These are phyloP conservation scores for Lasiodiplodia citricola DNA, from an alignment of 2,329 filamentous ascomycete species.

Conservation along the genomic window DNA sequence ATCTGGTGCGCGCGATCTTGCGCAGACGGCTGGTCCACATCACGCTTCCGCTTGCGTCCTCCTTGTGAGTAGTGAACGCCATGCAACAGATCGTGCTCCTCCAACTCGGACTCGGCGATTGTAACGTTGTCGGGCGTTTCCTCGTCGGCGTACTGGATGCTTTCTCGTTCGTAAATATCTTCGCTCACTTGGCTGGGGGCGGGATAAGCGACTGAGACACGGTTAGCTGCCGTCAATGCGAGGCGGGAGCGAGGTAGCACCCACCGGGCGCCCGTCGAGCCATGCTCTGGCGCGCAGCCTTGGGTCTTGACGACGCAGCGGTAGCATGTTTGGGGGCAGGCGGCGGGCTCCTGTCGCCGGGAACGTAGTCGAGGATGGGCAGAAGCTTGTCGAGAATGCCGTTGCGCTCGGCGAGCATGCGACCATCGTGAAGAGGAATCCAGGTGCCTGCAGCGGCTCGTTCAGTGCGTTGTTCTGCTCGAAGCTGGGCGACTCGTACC, in stretches of 20 bases:
- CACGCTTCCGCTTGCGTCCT: conserved; percentile 79
- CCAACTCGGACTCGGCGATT: conserved; percentile 83
- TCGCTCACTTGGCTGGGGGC: conserved; percentile 52
- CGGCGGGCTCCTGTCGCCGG: conserved; percentile 85
- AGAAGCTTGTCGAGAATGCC: conserved; percentile 81
- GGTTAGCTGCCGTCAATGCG: not conserved
- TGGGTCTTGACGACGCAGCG: conserved; percentile 74
- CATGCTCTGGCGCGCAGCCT: conserved; percentile 71
- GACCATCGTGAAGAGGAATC: conserved; percentile 86
- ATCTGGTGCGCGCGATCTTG: conserved; percentile 85
- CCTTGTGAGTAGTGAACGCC: conserved; percentile 65
- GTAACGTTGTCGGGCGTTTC: conserved; percentile 85
- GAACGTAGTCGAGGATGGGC: conserved; percentile 87
- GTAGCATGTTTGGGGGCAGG: conserved; percentile 89
- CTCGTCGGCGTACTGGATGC: conserved; percentile 70
- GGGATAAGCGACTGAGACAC: conserved; percentile 27
- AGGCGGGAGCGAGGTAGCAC: not conserved
- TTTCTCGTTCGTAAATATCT: conserved; percentile 70
- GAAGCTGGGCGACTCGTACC: conserved; percentile 56
- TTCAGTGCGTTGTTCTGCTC: not conserved
- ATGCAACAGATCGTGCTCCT: conserved; percentile 79
- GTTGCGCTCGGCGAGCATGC: conserved; percentile 83
- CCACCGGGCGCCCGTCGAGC: conserved; percentile 44
- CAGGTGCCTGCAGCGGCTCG: conserved; percentile 72
- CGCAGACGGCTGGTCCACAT: conserved; percentile 65